A percentile compares a stretch with the other conserved stretches of the same genome.
Conservation (phyloP, 2,329 filamentous ascomycete genomes). For the Pseudogymnoascus sp. region DNA sequence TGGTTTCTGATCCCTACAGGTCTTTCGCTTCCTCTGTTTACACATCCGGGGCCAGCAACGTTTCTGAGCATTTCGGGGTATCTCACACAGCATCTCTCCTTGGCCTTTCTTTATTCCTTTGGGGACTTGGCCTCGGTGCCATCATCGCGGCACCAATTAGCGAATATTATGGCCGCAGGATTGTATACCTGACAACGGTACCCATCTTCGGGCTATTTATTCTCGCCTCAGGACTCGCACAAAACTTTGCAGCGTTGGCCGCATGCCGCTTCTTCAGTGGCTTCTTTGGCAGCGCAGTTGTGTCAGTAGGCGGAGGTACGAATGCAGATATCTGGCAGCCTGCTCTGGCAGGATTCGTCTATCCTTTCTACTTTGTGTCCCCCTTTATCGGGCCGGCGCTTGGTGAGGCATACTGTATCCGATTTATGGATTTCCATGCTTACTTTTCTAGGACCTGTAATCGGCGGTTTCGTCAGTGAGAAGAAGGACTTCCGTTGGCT, state of each 20-base stretch:
- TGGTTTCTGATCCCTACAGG: constrained; percentile 27
- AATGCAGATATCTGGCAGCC: constrained; percentile 19
- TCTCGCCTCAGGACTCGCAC: constrained; percentile 42
- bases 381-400: constrained; percentile 17
- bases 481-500: constrained; percentile 22
- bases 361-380: constrained; percentile 12
- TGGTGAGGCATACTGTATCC: background rate
- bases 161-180: constrained; percentile 35
- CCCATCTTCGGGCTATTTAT: constrained; percentile 47
- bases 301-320: constrained; percentile 17
- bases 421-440: background rate
- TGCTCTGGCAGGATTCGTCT: constrained; percentile 1
- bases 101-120: constrained; percentile 50
- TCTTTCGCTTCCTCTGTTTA: constrained; percentile 49
- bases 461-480: constrained; percentile 22
- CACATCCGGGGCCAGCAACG: constrained; percentile 38
- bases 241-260: constrained; percentile 25
- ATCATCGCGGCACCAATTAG: constrained; percentile 52
- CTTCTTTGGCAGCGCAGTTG: constrained; percentile 21
- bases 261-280: constrained; percentile 26
- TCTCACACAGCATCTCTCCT: constrained; percentile 49
- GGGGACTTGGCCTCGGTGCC: constrained; percentile 41
- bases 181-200: constrained; percentile 34
- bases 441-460: constrained; percentile 30
- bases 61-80: constrained; percentile 47